Percentiles rank a stretch among this genome's conserved stretches.
These are phyloP conservation scores for Cicer judaicum DNA, from an alignment of 306 rosid species.

Conservation along the genomic window DNA sequence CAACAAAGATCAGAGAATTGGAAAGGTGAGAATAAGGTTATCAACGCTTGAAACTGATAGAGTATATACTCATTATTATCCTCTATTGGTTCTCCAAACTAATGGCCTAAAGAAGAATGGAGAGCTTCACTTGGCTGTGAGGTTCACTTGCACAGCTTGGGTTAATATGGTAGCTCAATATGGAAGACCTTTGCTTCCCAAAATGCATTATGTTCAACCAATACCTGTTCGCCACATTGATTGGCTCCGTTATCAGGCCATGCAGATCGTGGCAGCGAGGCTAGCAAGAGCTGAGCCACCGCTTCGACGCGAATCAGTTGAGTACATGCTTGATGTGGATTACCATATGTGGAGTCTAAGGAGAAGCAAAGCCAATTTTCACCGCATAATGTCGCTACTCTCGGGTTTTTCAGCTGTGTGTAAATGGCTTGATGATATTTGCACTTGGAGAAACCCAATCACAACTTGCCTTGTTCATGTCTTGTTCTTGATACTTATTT, in stretches of 20 bases:
- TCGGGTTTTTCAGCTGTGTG: constrained; percentile 61
- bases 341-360: constrained; percentile 86
- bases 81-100: constrained; percentile 71
- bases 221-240: constrained; percentile 72
- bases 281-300: constrained; percentile 84
- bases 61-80: constrained; percentile 85
- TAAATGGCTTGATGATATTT: constrained; percentile 74
- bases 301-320: constrained; percentile 80
- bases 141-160: constrained; percentile 90
- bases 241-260: constrained; percentile 85
- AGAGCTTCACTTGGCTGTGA: constrained; percentile 88
- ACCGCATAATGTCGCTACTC: constrained; percentile 75
- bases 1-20: constrained; percentile 74
- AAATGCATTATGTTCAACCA: constrained; percentile 90
- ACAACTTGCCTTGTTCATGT: constrained; percentile 85
- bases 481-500: constrained; percentile 76
- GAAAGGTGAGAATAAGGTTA: constrained; percentile 87
- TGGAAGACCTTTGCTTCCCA: constrained; percentile 84
- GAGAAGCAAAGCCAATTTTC: constrained; percentile 90
- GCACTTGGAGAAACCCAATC: constrained; percentile 86
- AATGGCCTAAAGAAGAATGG: constrained; percentile 86
- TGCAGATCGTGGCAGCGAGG: constrained; percentile 82
- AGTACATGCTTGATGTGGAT: constrained; percentile 94
- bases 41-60: constrained; percentile 86
- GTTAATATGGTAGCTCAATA: constrained; percentile 83